Base-by-base conservation (phyloP, 108 stramenopile genomes). In the Cylindrotheca closterium region DNA sequence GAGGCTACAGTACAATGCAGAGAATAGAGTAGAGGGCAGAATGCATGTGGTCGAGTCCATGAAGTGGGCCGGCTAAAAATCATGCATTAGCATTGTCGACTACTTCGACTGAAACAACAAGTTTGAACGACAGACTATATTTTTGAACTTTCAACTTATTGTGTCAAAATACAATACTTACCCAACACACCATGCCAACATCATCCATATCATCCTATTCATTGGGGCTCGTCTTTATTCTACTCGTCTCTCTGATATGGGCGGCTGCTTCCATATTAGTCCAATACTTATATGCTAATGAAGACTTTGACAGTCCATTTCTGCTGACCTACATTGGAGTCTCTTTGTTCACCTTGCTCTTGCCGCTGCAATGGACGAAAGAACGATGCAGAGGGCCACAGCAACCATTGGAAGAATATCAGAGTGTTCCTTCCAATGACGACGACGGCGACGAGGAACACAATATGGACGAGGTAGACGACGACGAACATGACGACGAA, bases 241-340 rank as follows among this genome's bases (percentile, higher is more conserved):
- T 92, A 15, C 53, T 83, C 1, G 91, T 94, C 1, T 85, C 89
- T 12, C 4, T 94, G 12, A 85, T 95, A 18, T 98, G 97, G 97
- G 79, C 91, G 5, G 66, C 71, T 15, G 86, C 93, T 8, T 83
- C 80, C 42, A 81, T 98, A 30, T 58, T 96, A n/a, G 88, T 94
- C 49, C 96, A 96, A 64, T 78, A 82, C 59, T 47, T 98, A 21
- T 91, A 94, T 71, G 67, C 47, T 17, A 68, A 86, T 1, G 77
- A 93, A 26, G 65, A 80, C 64, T 98, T 93, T 65, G 77, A 95
- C 55, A 81, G 88, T 31, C 96, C 97, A 4, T 96, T 96, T 79
- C 56, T 96, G 5, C 75, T 98, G 49, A 93, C 95, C 3, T 98
- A 96, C 73, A 88, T 96, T 53, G 89, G 92, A 21, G 89, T 82